phyloP scores from a whole-genome alignment of 768 basidiomycete species.

The Boletus bicolor region DNA sequence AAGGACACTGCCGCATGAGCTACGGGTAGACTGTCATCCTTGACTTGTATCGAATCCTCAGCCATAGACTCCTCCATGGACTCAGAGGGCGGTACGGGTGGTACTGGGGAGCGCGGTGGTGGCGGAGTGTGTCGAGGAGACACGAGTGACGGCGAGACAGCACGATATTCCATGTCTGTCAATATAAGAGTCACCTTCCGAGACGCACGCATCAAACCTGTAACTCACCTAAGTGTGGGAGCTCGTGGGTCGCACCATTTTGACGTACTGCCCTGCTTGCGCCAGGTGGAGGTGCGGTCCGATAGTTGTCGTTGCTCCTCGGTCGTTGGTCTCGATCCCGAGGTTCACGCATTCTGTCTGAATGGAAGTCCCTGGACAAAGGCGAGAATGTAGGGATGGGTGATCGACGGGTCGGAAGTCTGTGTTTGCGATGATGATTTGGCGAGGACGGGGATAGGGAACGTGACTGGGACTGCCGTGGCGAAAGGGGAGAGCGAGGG shows the following conservation, averaged over 20 bases:
- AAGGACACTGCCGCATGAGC: slow-evolving; percentile 42
- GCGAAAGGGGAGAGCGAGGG: slow-evolving; percentile 23
- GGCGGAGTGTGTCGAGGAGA: slow-evolving; percentile 23
- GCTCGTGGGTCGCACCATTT: slow-evolving; percentile 4
- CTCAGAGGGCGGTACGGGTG: slow-evolving; percentile 33
- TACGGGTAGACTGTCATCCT: slow-evolving; percentile 34
- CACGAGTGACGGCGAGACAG: slow-evolving; percentile 21
- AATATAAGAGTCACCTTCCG: neutral
- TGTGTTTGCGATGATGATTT: slow-evolving; percentile 31
- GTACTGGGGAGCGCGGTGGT: slow-evolving; percentile 25
- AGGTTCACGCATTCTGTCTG: slow-evolving; percentile 34
- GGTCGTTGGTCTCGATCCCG: slow-evolving; percentile 35
- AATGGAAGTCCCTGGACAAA: slow-evolving; percentile 32
- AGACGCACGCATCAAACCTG: neutral
- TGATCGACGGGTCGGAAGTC: slow-evolving; percentile 38
- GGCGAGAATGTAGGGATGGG: slow-evolving; percentile 39
- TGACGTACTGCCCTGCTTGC: slow-evolving; percentile 7
- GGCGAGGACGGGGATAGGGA: slow-evolving; percentile 38
- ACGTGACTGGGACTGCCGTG: slow-evolving; percentile 33
- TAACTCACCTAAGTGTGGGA: slow-evolving; percentile 9
- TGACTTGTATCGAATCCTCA: slow-evolving; percentile 11
- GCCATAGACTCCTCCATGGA: slow-evolving; percentile 31
- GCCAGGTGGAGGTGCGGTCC: slow-evolving; percentile 10
- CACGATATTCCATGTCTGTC: slow-evolving; percentile 19
- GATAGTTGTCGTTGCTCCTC: slow-evolving; percentile 27